A percentile compares a stretch with the other conserved stretches of the same genome.
These are phyloP conservation scores for Peniophora sp. DNA, from an alignment of 1,284 basidiomycete species.

Conservation along the genomic window DNA sequence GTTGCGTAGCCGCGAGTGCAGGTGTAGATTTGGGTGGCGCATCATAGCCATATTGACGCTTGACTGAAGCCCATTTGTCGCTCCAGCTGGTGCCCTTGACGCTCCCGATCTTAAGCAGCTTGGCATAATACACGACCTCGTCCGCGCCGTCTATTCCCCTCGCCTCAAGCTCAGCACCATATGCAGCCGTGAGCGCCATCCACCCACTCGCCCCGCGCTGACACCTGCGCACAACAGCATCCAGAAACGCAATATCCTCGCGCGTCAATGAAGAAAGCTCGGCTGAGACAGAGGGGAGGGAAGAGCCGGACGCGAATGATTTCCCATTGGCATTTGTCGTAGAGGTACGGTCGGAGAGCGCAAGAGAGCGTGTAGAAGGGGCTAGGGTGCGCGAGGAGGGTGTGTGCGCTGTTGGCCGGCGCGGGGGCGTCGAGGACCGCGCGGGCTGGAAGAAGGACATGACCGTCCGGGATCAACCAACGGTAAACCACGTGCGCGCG, in stretches of 20 bases:
- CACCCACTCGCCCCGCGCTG: slow-evolving; percentile 62
- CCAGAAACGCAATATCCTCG: slow-evolving; percentile 62
- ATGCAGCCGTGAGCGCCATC: slow-evolving; percentile 72
- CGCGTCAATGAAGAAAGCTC: slow-evolving; percentile 52
- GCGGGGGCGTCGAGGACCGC: slow-evolving; percentile 23
- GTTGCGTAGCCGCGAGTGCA: slow-evolving; percentile 3
- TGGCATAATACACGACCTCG: slow-evolving; percentile 74
- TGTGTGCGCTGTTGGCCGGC: slow-evolving; percentile 4
- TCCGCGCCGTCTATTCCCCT: slow-evolving; percentile 67
- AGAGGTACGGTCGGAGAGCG: too few species aligned
- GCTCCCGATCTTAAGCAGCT: slow-evolving; percentile 71
- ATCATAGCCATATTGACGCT: slow-evolving; percentile 40
- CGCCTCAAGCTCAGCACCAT: slow-evolving; percentile 66
- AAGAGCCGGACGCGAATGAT: slow-evolving; percentile 38
- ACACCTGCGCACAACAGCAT: slow-evolving; percentile 63
- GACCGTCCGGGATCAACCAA: neutral
- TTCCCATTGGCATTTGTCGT: too few species aligned
- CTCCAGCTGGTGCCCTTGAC: slow-evolving; percentile 69
- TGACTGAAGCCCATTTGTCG: slow-evolving; percentile 68
- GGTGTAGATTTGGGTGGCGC: slow-evolving; percentile 7
- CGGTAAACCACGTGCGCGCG: too few species aligned
- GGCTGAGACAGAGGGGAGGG: slow-evolving; percentile 32
- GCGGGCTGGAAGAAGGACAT: slow-evolving; percentile 23
- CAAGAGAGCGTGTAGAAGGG: slow-evolving; percentile 14
- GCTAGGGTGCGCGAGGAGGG: slow-evolving; percentile 10